phyloP scores from a whole-genome alignment of 306 rosid species.

The Casuarina equisetifolia region DNA sequence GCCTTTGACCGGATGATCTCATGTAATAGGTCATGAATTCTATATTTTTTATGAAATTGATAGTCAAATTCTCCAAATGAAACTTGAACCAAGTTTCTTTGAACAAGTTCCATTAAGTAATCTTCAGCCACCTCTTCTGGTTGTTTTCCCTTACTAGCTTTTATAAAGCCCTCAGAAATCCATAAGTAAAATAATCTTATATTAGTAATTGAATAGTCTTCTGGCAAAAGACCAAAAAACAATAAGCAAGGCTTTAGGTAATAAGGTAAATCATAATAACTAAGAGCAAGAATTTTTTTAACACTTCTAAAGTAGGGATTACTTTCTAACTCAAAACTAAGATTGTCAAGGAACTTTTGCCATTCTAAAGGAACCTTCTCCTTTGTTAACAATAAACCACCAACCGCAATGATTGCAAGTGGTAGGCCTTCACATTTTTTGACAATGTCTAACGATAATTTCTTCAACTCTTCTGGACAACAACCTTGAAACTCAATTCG shows the following conservation, averaged over 20 bases:
- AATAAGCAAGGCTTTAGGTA: constrained; percentile 22
- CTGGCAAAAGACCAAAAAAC: constrained; percentile 25
- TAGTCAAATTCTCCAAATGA: background rate
- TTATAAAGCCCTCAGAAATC: constrained; percentile 21
- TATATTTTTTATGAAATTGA: background rate
- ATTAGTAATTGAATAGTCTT: constrained; percentile 8
- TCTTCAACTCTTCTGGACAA: background rate
- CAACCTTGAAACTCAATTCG: background rate
- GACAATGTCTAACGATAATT: background rate
- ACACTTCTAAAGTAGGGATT: constrained; percentile 4
- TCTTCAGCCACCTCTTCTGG: background rate
- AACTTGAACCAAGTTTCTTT: constrained; percentile 8
- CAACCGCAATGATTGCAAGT: constrained; percentile 16
- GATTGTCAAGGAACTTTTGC: background rate
- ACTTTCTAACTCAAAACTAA: background rate
- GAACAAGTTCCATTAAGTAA: constrained; percentile 13
- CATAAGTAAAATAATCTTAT: constrained; percentile 3
- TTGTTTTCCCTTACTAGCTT: background rate
- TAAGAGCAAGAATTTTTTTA: background rate
- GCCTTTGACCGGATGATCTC: constrained; percentile 4
- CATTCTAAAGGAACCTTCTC: constrained; percentile 8
- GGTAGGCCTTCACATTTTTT: constrained; percentile 17
- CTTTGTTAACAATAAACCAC: constrained; percentile 18
- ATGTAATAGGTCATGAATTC: background rate
- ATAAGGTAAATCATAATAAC: constrained; percentile 19